phyloP scores from a whole-genome alignment of 2,329 filamentous ascomycete species.

The Xylariaceae sp. region DNA sequence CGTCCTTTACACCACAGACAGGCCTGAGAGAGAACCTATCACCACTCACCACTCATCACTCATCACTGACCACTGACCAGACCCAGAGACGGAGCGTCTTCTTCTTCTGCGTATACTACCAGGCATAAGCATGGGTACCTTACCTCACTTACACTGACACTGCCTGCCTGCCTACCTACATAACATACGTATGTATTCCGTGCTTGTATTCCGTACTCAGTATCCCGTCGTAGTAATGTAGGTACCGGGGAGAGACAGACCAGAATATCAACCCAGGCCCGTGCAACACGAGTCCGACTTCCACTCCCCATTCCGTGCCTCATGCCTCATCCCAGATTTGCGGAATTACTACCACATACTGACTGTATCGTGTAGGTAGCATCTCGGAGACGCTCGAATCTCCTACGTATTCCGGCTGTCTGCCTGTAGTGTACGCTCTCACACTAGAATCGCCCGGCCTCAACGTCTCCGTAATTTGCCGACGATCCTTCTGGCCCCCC shows the following conservation, averaged over 20 bases:
- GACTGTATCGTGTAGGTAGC: background rate
- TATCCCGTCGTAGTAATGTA: no score
- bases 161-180: background rate
- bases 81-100: background rate
- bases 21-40: no score
- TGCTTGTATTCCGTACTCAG: no score
- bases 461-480: constrained; percentile 16
- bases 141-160: background rate
- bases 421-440: background rate
- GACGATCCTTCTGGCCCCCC: constrained; percentile 10
- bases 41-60: no score
- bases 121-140: background rate
- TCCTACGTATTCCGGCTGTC: background rate
- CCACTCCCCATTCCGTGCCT: background rate
- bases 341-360: background rate
- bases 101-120: no score
- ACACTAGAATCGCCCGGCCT: background rate
- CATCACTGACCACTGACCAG: background rate
- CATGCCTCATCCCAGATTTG: background rate
- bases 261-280: background rate
- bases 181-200: background rate
- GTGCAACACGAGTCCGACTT: background rate
- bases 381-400: background rate
- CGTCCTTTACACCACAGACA: no score
- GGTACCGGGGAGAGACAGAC: background rate